phyloP scores from a whole-genome alignment of 805 yeast species.

The Ascoidea rubescens region DNA sequence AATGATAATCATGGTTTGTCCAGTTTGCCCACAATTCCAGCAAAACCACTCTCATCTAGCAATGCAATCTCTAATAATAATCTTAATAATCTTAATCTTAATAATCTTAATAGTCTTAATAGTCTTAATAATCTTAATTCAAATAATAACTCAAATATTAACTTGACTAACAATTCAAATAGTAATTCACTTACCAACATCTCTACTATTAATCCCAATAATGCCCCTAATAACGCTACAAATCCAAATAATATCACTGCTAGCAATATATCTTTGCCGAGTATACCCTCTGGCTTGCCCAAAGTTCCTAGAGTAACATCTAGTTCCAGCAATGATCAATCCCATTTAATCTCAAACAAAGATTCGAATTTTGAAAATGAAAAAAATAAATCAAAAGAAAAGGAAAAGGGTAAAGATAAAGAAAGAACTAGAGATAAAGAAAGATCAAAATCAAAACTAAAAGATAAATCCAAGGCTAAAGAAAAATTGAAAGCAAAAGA shows the following conservation, averaged over 20 bases:
- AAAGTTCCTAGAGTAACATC: not conserved
- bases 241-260: not conserved
- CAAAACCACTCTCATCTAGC: constrained; percentile 1
- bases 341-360: not conserved
- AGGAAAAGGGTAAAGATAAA: not conserved
- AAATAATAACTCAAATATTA: not conserved
- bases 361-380: not conserved
- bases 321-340: not conserved
- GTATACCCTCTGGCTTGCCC: not conserved
- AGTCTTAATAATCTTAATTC: not conserved
- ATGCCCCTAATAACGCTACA: no score
- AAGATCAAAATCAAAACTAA: no score
- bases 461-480: not conserved
- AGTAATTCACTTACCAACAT: not conserved
- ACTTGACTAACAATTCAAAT: not conserved
- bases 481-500: not conserved
- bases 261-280: not conserved
- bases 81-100: not conserved
- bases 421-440: not conserved
- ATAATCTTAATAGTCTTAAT: not conserved
- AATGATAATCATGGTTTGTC: constrained; percentile 14
- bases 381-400: not conserved
- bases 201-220: no score
- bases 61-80: not conserved
- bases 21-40: constrained; percentile 15